These are phyloP conservation scores for Aspergillus fijiensis DNA, from an alignment of 2,329 filamentous ascomycete species.

Conservation along the genomic window DNA sequence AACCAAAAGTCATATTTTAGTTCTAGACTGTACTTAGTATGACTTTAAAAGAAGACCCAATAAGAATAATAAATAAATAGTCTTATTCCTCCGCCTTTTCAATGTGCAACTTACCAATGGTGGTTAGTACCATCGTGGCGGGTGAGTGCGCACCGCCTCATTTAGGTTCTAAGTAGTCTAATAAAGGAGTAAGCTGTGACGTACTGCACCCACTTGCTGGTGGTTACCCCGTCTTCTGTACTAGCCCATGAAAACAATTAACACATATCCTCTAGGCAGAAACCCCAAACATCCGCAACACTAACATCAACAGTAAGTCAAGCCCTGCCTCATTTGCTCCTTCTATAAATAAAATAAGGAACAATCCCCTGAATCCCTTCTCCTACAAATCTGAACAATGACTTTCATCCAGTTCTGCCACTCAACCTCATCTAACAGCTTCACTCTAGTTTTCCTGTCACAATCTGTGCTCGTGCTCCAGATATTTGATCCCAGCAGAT, in stretches of 20 bases:
- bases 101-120: background rate
- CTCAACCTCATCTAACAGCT: background rate
- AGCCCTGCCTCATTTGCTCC: background rate
- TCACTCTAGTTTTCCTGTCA: background rate
- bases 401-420: background rate
- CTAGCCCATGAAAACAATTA: background rate
- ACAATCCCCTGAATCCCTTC: background rate
- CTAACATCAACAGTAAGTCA: background rate
- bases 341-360: background rate
- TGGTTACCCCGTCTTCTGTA: background rate
- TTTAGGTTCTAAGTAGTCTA: background rate
- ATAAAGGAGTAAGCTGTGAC: background rate
- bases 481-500: constrained; percentile 3
- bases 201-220: background rate
- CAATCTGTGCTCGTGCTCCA: background rate
- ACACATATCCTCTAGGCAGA: background rate
- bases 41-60: no score
- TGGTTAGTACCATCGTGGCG: background rate
- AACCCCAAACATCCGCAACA: background rate
- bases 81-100: background rate
- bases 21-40: no score
- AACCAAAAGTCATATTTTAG: no score
- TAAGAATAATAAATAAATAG: no score
- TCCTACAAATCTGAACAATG: background rate
- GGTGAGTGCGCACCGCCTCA: background rate